Evolutionary conservation across 148 eudicot species (phyloP), one percentile per base, ranked within the genome.

Genomic region (Camellia lanceoleosa): DNA sequence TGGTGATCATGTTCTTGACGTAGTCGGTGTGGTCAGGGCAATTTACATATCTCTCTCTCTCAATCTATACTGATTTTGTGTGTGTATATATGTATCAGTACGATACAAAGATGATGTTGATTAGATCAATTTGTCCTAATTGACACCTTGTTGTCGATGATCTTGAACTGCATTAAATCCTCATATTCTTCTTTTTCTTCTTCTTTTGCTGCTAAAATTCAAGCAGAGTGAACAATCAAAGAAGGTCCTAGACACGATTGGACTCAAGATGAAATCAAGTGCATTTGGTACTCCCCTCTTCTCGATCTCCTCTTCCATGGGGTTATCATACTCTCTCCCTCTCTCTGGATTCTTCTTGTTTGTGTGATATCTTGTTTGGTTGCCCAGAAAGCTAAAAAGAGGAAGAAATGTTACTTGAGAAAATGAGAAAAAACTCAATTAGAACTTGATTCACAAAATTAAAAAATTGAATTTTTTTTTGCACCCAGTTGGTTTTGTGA

Each of bases 301-400:
- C 91, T 94, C 74, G 98, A 94, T 86, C 94, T 94, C 77, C 97
- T 94, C 78, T 92, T 91, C 82, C 93, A 92, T 67, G 98, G 93
- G 82, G 98, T 94, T 55, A 5, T 79, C 65, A 11, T 55, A 23
- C 63, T 56, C 20, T 41, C 38, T 30, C 38, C 38, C 65, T 73
- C 75, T 86, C 20, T 72, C 5, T 43, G 38, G 46, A 72, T 11
- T 62, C 71, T 59, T 12, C 65, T n/a, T 77, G 9, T 30, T 30
- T 30, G 30, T 30, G 30, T 30, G 30, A 30, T 30, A 30, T 30
- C 30, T 30, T 30, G 38, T 30, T 30, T 30, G 38, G 38, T 30
- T 30, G 38, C 38, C 38, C 38, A 30, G 0, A 30, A 30, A 30
- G 38, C 38, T 30, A 30, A 30, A 30, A 30, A 30, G 38, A 30